A percentile compares a stretch with the other conserved stretches of the same genome.
Conservation (phyloP, 2,329 filamentous ascomycete species). For the Phoma herbarum region DNA sequence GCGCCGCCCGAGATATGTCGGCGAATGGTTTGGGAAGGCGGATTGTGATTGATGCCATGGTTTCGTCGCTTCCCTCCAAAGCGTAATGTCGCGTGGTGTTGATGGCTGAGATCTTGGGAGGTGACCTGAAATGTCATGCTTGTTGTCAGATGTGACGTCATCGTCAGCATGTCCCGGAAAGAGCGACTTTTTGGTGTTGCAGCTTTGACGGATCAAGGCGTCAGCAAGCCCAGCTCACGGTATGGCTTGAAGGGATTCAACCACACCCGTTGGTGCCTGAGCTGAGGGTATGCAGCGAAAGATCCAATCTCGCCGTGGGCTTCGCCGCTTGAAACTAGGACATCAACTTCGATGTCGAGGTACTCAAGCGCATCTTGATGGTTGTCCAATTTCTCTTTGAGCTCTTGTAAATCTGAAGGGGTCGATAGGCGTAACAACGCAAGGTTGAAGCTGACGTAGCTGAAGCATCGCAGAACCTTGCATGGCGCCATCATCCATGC, state of each 20-base stretch:
- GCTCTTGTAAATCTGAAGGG: slow-evolving; percentile 10
- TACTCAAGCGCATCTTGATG: slow-evolving; percentile 3
- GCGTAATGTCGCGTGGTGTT: neutral
- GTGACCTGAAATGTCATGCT: neutral
- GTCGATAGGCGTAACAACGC: slow-evolving; percentile 14
- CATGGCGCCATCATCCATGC: slow-evolving; percentile 22
- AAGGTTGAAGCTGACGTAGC: slow-evolving; percentile 20
- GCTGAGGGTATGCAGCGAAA: slow-evolving; percentile 6
- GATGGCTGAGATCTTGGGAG: neutral
- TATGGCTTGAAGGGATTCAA: slow-evolving; percentile 20
- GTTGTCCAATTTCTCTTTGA: slow-evolving; percentile 5
- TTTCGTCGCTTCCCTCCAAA: neutral
- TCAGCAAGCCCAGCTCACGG: slow-evolving; percentile 17
- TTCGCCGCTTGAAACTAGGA: slow-evolving; percentile 13
- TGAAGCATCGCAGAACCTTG: slow-evolving; percentile 11
- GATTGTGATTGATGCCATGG: slow-evolving; percentile 3
- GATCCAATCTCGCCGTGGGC: slow-evolving; percentile 16
- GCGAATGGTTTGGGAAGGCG: slow-evolving; percentile 10
- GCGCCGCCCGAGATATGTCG: slow-evolving; percentile 9
- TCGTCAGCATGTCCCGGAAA: neutral
- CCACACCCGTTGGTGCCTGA: slow-evolving; percentile 18
- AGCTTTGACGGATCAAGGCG: neutral
- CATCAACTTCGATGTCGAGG: slow-evolving; percentile 18
- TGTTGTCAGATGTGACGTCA: slow-evolving; percentile 18
- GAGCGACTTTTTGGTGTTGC: neutral